Percentiles rank a stretch among this genome's conserved stretches.
phyloP scores from a whole-genome alignment of 306 rosid species.

The Rubus idaeus region DNA sequence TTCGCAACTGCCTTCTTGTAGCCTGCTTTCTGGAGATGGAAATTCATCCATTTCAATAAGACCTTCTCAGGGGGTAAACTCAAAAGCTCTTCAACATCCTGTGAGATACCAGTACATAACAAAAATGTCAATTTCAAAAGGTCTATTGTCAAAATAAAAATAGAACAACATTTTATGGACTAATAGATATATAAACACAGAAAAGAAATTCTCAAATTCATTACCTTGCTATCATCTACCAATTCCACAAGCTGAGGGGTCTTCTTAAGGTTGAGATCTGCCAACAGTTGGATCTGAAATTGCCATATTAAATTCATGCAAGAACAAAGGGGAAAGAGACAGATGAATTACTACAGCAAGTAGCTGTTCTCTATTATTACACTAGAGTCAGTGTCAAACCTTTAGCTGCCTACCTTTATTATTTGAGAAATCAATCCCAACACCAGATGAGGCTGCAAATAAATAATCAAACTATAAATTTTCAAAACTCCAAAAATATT shows the following conservation, averaged over 20 bases:
- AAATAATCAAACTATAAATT: slow-evolving; percentile 31
- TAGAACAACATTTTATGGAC: slow-evolving; percentile 1
- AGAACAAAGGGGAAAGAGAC: slow-evolving; percentile 14
- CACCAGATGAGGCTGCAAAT: slow-evolving; percentile 88
- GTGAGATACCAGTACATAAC: slow-evolving; percentile 28
- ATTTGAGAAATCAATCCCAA: slow-evolving; percentile 95
- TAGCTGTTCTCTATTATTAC: not conserved
- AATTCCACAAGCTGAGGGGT: slow-evolving; percentile 95
- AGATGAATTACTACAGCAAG: slow-evolving; percentile 15
- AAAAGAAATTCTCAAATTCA: slow-evolving; percentile 15
- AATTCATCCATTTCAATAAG: slow-evolving; percentile 93
- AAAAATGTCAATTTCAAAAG: slow-evolving; percentile 15
- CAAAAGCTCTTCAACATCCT: slow-evolving; percentile 97
- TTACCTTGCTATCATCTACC: slow-evolving; percentile 82
- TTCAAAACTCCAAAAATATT: not conserved
- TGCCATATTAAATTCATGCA: slow-evolving; percentile 25
- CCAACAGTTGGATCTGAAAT: slow-evolving; percentile 90
- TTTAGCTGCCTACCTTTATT: slow-evolving; percentile 70
- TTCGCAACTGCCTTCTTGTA: slow-evolving; percentile 72
- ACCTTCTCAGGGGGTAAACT: slow-evolving; percentile 91
- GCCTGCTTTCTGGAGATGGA: slow-evolving; percentile 89
- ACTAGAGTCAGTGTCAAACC: not conserved
- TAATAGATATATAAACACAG: not conserved
- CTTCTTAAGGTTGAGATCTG: slow-evolving; percentile 92
- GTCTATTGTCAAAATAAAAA: not conserved